These are phyloP conservation scores for Lasiodiplodia sp. DNA, from an alignment of 2,329 filamentous ascomycete species.

Conservation along the genomic window DNA sequence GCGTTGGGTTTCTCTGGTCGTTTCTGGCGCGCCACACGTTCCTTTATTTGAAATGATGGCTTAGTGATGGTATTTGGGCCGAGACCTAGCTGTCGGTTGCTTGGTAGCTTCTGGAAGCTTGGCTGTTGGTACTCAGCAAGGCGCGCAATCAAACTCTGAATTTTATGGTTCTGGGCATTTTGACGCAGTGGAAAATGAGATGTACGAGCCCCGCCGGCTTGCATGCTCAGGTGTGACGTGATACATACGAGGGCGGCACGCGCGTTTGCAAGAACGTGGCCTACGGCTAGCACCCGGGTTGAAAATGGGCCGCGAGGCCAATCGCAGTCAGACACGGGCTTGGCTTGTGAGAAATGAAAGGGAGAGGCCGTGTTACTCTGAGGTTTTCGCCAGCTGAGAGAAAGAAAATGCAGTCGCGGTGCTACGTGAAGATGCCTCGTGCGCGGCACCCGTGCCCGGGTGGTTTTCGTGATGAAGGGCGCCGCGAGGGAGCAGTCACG, in stretches of 20 bases:
- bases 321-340: not conserved
- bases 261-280: not conserved
- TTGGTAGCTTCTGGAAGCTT: too few relatives aligned
- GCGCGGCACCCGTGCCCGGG: constrained; percentile 1
- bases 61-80: not conserved
- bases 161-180: too few relatives aligned
- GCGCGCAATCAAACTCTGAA: constrained; percentile 9
- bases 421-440: not conserved
- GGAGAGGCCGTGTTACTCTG: not conserved
- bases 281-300: not conserved
- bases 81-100: too few relatives aligned
- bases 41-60: not conserved
- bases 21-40: constrained; percentile 4
- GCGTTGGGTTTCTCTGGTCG: not conserved
- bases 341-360: not conserved
- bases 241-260: constrained; percentile 4
- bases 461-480: constrained; percentile 1
- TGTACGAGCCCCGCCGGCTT: not conserved
- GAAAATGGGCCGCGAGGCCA: not conserved
- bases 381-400: not conserved
- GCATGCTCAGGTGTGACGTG: not conserved
- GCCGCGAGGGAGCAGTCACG: not conserved
- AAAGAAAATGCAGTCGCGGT: not conserved
- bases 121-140: not conserved
- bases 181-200: not conserved